Conservation (phyloP, 169 alveolate species). For the Cryptosporidium canis region DNA sequence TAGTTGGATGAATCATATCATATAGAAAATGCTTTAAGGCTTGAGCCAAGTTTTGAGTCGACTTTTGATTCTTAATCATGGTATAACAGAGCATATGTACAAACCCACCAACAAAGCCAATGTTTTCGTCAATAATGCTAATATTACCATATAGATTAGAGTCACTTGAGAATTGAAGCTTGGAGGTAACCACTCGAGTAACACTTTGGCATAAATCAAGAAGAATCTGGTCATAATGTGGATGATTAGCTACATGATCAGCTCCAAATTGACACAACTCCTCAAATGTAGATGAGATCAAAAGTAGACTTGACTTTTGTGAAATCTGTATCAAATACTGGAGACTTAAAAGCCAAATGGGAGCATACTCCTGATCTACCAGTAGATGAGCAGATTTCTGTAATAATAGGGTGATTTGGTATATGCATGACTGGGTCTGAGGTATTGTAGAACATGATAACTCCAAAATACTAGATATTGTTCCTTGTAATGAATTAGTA, state of each 20-base stretch:
- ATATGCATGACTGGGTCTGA: constrained; percentile 48
- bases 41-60: background rate
- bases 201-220: constrained; percentile 51
- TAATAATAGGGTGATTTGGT: constrained; percentile 23
- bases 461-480: constrained; percentile 32
- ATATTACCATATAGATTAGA: constrained; percentile 15
- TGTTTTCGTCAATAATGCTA: constrained; percentile 61
- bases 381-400: constrained; percentile 61
- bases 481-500: constrained; percentile 45
- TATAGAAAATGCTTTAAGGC: constrained; percentile 9
- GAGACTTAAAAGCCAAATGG: constrained; percentile 32
- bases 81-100: constrained; percentile 44
- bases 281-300: constrained; percentile 39
- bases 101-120: constrained; percentile 65
- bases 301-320: background rate
- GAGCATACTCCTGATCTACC: background rate
- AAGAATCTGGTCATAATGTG: constrained; percentile 44
- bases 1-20: constrained; percentile 11
- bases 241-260: constrained; percentile 33
- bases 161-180: background rate
- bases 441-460: constrained; percentile 36
- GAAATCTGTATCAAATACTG: constrained; percentile 44
- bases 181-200: background rate
- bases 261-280: constrained; percentile 58
- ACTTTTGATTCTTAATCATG: constrained; percentile 18